Conservation (phyloP, 257 asterid genomes). For the Solanum verrucosum region DNA sequence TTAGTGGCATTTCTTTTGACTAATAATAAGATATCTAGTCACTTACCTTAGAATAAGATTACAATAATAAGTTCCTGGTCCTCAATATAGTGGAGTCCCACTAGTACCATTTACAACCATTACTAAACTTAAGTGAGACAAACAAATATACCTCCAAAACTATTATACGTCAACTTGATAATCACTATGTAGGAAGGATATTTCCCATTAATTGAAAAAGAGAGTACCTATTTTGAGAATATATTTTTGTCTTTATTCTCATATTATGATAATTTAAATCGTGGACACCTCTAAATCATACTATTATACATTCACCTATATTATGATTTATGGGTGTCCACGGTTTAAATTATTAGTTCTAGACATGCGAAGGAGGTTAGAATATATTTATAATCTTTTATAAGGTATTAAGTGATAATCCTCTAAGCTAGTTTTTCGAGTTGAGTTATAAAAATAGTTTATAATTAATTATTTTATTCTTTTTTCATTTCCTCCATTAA, state of each 20-base stretch:
- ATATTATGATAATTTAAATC: background rate
- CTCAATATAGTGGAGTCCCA: background rate
- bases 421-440: background rate
- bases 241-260: background rate
- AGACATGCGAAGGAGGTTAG: background rate
- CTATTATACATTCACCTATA: background rate
- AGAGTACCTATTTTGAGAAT: background rate
- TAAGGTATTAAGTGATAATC: background rate
- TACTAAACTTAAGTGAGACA: background rate
- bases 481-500: background rate
- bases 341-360: background rate
- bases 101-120: background rate
- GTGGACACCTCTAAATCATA: too few relatives aligned
- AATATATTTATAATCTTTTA: background rate
- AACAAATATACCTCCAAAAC: background rate
- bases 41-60: background rate
- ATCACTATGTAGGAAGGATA: background rate
- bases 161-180: background rate
- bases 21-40: background rate
- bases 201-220: background rate
- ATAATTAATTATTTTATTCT: too few relatives aligned
- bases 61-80: background rate
- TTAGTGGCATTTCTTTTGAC: background rate
- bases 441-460: background rate
- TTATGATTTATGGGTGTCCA: background rate